Percentiles rank a stretch among this genome's conserved stretches.
These are phyloP conservation scores for Erysimum cheiranthoides DNA, from an alignment of 345 rosid genomes.

Conservation along the genomic window DNA sequence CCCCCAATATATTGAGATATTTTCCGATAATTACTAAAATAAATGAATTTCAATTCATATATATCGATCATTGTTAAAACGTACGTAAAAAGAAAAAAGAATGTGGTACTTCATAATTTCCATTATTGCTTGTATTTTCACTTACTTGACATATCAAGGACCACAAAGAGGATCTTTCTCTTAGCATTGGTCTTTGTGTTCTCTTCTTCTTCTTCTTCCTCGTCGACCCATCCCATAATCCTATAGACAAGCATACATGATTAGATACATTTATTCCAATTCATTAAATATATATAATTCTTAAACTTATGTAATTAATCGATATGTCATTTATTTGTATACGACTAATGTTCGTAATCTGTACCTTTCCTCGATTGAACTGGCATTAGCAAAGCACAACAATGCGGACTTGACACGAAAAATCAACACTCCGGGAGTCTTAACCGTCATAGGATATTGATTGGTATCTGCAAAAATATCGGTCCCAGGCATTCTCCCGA, in stretches of 20 bases:
- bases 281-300: neutral
- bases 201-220: conserved; percentile 51
- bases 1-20: conserved; percentile 2
- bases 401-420: conserved; percentile 75
- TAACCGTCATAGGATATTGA: conserved; percentile 84
- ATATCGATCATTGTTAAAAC: neutral
- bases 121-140: conserved; percentile 4
- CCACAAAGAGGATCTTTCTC: conserved; percentile 55
- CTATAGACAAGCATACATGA: conserved; percentile 44
- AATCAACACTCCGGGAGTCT: conserved; percentile 59
- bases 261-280: neutral
- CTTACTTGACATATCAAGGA: conserved; percentile 93
- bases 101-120: neutral
- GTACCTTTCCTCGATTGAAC: conserved; percentile 72
- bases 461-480: conserved; percentile 60
- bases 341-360: neutral
- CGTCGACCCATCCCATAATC: conserved; percentile 57
- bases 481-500: conserved; percentile 74
- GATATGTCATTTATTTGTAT: neutral
- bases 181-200: conserved; percentile 34
- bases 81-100: no score
- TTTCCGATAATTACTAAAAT: neutral
- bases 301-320: neutral
- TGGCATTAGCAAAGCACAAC: conserved; percentile 92
- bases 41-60: neutral